Evolutionary conservation across 495 filamentous ascomycete species (phyloP).

Genomic region (Xylaria nigripes): DNA sequence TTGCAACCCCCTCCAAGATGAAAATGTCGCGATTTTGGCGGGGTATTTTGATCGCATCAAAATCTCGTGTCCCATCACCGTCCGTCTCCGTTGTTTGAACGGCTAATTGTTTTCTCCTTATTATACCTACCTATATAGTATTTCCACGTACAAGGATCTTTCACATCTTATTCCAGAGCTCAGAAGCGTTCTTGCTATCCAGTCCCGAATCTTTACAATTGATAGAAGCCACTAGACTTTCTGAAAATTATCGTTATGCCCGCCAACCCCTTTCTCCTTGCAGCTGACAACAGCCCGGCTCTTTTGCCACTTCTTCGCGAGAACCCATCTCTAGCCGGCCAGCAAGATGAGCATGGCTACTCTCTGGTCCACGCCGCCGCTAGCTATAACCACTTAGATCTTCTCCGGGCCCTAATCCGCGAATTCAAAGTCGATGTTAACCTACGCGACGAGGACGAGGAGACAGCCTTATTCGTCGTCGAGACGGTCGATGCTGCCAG

Average conservation of each 20-base stretch:
- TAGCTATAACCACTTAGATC: slow-evolving; percentile 78
- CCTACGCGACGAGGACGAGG: slow-evolving; percentile 76
- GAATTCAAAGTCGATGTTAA: slow-evolving; percentile 73
- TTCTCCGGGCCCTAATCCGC: slow-evolving; percentile 68
- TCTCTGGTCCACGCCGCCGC: slow-evolving; percentile 85
- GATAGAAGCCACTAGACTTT: background rate
- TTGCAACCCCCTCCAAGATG: background rate
- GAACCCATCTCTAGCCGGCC: slow-evolving; percentile 56
- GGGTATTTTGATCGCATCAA: background rate
- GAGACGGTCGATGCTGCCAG: slow-evolving; percentile 70
- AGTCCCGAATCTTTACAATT: too few species aligned
- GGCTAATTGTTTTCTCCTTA: too few species aligned
- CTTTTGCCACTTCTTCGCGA: slow-evolving; percentile 59
- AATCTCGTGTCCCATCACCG: background rate
- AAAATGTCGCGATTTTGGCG: background rate
- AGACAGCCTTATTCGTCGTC: slow-evolving; percentile 81
- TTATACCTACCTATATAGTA: background rate
- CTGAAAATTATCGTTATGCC: slow-evolving; percentile 26
- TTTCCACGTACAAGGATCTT: background rate
- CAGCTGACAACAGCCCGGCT: slow-evolving; percentile 61
- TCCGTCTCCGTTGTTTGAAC: background rate
- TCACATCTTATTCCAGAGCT: too few species aligned
- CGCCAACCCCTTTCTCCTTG: slow-evolving; percentile 68
- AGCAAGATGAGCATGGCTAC: slow-evolving; percentile 78
- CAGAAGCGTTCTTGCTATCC: too few species aligned